Conservation (phyloP, 108 stramenopile species). For the Epithemia pelagica region DNA sequence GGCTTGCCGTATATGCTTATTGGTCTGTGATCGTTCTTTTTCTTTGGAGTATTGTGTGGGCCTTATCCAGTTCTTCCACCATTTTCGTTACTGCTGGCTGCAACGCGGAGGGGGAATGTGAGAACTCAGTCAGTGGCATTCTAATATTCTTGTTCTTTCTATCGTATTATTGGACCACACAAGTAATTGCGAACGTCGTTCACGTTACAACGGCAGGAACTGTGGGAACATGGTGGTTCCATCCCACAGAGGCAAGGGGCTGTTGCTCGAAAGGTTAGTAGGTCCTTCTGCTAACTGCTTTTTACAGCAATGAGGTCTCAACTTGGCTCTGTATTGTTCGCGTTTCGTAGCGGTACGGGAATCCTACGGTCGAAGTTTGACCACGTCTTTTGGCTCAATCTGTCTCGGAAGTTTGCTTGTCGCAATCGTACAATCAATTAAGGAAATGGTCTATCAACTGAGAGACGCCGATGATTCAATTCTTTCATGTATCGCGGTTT, state of each 20-base stretch:
- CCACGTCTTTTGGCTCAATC: constrained; percentile 75
- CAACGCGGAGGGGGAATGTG: constrained; percentile 41
- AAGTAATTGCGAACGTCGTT: constrained; percentile 77
- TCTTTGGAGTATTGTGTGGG: constrained; percentile 36
- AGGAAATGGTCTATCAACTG: constrained; percentile 43
- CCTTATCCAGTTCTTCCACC: constrained; percentile 37
- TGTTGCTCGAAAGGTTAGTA: constrained; percentile 40
- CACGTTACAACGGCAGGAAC: constrained; percentile 77
- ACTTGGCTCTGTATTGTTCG: constrained; percentile 38
- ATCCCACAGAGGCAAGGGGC: constrained; percentile 42
- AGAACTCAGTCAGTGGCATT: constrained; percentile 20
- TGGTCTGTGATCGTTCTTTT: neutral
- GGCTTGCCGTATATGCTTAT: constrained; percentile 55
- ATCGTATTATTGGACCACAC: constrained; percentile 69
- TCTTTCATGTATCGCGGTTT: constrained; percentile 55
- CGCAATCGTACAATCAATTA: constrained; percentile 62
- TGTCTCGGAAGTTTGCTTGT: constrained; percentile 70
- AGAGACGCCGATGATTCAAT: constrained; percentile 42
- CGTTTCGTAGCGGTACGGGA: constrained; percentile 35
- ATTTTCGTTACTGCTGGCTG: constrained; percentile 39
- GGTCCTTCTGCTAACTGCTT: no score
- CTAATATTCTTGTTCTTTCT: constrained; percentile 55
- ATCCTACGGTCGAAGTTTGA: constrained; percentile 46
- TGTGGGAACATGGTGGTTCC: constrained; percentile 88
- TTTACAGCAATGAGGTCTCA: constrained; percentile 46